Conservation (phyloP, 441 rosid genomes). For the Arabidopsis lyrata region DNA sequence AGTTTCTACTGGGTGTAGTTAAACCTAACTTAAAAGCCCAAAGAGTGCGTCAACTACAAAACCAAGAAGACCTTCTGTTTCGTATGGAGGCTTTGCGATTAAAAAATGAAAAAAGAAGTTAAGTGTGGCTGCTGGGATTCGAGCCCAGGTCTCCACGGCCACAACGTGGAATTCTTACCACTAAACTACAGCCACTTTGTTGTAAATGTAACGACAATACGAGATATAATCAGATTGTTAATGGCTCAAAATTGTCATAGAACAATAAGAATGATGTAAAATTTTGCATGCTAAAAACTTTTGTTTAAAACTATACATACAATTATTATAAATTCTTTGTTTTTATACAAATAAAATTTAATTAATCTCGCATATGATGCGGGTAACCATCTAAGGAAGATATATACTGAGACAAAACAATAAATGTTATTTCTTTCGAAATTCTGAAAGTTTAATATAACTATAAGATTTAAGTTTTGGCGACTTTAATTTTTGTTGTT, state of each 20-base stretch:
- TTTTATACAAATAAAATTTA: not conserved
- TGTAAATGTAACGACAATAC: not conserved
- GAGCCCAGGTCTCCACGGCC: constrained; percentile 85
- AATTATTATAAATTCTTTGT: not conserved
- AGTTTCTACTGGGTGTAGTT: constrained; percentile 39
- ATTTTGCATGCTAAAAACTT: too few species aligned
- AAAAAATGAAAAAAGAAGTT: too few species aligned
- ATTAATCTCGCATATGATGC: too few species aligned
- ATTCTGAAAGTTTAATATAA: too few species aligned
- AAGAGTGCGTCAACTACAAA: constrained; percentile 21
- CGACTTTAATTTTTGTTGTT: too few species aligned
- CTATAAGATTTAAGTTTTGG: too few species aligned
- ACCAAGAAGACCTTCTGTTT: not conserved
- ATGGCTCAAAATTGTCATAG: too few species aligned
- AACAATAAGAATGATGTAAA: too few species aligned
- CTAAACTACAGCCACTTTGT: constrained; percentile 74
- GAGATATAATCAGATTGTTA: too few species aligned
- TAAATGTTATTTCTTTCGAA: too few species aligned
- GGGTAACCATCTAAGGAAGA: not conserved
- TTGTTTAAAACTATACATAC: too few species aligned
- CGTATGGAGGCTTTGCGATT: not conserved
- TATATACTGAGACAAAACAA: not conserved
- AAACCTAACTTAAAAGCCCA: constrained; percentile 33
- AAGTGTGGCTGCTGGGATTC: constrained; percentile 63
- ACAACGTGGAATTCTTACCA: constrained; percentile 79